Percentiles rank a stretch among this genome's conserved stretches.
Conservation (phyloP, 495 filamentous ascomycete species). For the Astrocystis sublimbata region DNA sequence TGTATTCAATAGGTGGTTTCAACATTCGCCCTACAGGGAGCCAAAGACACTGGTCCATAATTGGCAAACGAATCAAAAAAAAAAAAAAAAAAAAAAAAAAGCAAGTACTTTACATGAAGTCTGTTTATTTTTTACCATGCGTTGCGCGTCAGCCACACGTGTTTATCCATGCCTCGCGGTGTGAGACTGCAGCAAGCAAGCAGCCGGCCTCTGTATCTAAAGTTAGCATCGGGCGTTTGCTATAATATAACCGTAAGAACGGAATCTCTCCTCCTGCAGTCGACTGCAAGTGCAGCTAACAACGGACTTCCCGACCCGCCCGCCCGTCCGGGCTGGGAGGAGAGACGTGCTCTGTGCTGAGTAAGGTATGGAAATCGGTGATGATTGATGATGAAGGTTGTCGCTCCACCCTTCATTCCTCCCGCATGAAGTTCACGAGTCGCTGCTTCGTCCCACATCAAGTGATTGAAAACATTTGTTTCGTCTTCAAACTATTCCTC, state of each 20-base stretch:
- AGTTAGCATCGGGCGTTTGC: background rate
- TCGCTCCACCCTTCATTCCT: no score
- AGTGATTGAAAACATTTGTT: no score
- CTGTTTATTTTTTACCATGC: background rate
- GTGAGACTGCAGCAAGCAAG: conserved; percentile 9
- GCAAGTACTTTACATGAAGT: background rate
- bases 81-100: background rate
- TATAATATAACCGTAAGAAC: background rate
- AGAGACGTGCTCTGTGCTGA: background rate
- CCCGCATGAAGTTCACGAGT: no score
- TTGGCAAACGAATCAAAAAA: no score
- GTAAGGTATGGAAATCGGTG: no score
- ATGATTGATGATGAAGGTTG: no score
- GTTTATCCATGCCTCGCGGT: conserved; percentile 2
- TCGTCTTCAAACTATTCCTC: no score
- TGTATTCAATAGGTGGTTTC: no score
- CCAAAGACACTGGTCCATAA: no score
- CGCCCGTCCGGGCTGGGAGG: no score
- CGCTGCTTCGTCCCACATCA: no score
- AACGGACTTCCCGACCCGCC: background rate
- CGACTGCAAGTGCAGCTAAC: background rate
- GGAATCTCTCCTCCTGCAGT: background rate
- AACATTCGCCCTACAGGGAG: no score
- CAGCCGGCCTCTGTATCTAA: background rate
- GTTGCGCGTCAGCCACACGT: conserved; percentile 9